Evolutionary conservation across 1,284 basidiomycete species (phyloP), one percentile per base, ranked within the genome.

Genomic region (Moesziomyces sp.): DNA sequence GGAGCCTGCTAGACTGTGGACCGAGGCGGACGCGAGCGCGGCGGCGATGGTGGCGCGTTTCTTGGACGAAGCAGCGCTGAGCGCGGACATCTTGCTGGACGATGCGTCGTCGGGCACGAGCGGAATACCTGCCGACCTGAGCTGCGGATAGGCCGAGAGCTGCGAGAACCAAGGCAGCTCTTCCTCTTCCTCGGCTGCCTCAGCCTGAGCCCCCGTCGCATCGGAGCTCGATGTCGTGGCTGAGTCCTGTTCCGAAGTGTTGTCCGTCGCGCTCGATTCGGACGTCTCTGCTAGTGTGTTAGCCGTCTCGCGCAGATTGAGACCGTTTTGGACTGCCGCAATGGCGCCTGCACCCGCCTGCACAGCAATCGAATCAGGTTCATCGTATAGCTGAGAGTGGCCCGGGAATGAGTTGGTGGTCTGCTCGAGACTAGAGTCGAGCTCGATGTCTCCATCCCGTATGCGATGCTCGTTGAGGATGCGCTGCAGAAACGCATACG

Each of bases 91-190:
- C n/a, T 63, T 63, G 53, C 49, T 53, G 23, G 62, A 56, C 23
- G 47, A 56, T 6, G 42, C 57, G 38, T 71, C 68, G n/a, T 67
- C 60, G 5, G 73, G 65, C 9, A 75, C 35, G 16, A 73, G 46
- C 5, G 73, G 73, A 11, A 75, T 71, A 1, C 73, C 73, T 4
- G 73, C 73, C 18, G 73, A 75, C 8, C 73, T 53, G 23, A 79
- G 28, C 35, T 79, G 77, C 19, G 77, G 74, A 44, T 74, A 70
- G 0, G 75, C 67, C 38, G 65, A 77, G 28, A 79, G 46, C 46
- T 79, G 77, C 1, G 75, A 77, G 56, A 79, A 79, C 77, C 77
- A 79, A 3, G 77, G 77, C 26, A 75, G 53, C 43, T 75, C 75
- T 38, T 77, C 63, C 42, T 70, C 66, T 13, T 28, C 56, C 7